Evolutionary conservation across 164 flowering plant species (phyloP).

Genomic region (Amborella trichopoda): DNA sequence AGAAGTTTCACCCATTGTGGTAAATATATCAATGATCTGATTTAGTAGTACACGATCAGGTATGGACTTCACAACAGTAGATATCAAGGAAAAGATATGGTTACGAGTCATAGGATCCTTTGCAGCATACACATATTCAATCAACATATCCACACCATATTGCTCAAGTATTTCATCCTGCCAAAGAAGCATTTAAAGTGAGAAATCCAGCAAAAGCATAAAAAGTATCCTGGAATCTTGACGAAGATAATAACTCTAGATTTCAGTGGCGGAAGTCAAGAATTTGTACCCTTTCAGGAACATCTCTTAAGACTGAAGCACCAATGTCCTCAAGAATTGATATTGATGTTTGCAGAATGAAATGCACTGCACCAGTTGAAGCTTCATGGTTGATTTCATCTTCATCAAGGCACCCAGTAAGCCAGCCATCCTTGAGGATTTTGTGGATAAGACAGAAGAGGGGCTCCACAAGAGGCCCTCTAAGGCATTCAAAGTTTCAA

Average conservation of each 20-base stretch:
- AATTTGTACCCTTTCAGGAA: too few relatives aligned
- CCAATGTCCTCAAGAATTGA: conserved; percentile 53
- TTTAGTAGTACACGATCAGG: conserved; percentile 45
- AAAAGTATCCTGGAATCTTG: too few relatives aligned
- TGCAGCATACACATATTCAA: conserved; percentile 51
- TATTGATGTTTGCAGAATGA: conserved; percentile 53
- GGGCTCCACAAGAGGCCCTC: conserved; percentile 51
- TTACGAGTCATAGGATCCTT: conserved; percentile 51
- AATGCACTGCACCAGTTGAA: conserved; percentile 18
- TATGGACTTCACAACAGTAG: conserved; percentile 44
- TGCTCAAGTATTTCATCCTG: conserved; percentile 30
- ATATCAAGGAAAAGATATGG: conserved; percentile 54
- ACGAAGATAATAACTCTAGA: too few relatives aligned
- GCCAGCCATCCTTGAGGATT: conserved; percentile 32
- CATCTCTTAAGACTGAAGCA: conserved; percentile 25
- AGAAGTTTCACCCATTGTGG: conserved; percentile 58
- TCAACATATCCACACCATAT: conserved; percentile 38
- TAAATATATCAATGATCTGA: conserved; percentile 47
- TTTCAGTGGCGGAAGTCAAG: too few relatives aligned
- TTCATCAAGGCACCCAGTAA: conserved; percentile 10
- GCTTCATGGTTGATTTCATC: conserved; percentile 16
- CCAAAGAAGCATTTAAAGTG: too few relatives aligned
- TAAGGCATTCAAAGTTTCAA: conserved; percentile 13
- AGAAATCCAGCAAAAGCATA: too few relatives aligned
- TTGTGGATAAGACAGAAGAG: conserved; percentile 50